Base-by-base conservation (phyloP, 768 basidiomycete species). In the Lentinula guzmanii region DNA sequence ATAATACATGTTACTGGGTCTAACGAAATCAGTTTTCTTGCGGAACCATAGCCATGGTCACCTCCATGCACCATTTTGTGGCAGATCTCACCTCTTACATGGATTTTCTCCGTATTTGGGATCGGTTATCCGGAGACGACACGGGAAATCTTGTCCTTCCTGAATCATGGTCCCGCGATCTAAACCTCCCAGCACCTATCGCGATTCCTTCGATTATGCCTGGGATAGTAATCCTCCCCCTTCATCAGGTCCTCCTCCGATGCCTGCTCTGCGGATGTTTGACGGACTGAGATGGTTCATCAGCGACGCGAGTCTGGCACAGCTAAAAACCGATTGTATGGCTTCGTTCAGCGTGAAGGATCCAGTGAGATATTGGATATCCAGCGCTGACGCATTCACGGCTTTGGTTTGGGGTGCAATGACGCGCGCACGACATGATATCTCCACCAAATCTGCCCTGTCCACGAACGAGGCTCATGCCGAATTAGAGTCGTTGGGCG, bases 331-430 rank as follows among this genome's bases (percentile, higher is more conserved):
- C 7, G 59, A 60, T 18, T 60, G 48, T 18, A 43, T 21, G n/a
- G 50, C 50, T 18, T 16, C n/a, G 16, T 4, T 41, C 18, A 41
- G 8, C 13, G 39, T 16, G 15, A 9, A 42, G 10, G 58, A 24
- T 35, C 28, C 16, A 33, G 24, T n/a, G 7, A 42, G n/a, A 34
- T 28, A 10, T 1, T 60, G 59, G 59, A 60, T 60, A 11, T 60
- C 59, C 50, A 60, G 37, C 28, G 50, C 50, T 52, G 59, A 60
- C 28, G 59, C 59, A 39, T 52, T 60, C 24, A 52, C 59, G 4
- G 59, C 59, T 37, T n/a, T 60, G n/a, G 48, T 60, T 7, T 60
- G 59, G 59, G 59, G 50, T n/a, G 59, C 59, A n/a, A 42, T 52
- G 50, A 60, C 59, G 16, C 59, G 59, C 10, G 59, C 50, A 15